These are phyloP conservation scores for Cenchrus americanus DNA, from an alignment of 176 grass and related monocot genomes.

Conservation along the genomic window DNA sequence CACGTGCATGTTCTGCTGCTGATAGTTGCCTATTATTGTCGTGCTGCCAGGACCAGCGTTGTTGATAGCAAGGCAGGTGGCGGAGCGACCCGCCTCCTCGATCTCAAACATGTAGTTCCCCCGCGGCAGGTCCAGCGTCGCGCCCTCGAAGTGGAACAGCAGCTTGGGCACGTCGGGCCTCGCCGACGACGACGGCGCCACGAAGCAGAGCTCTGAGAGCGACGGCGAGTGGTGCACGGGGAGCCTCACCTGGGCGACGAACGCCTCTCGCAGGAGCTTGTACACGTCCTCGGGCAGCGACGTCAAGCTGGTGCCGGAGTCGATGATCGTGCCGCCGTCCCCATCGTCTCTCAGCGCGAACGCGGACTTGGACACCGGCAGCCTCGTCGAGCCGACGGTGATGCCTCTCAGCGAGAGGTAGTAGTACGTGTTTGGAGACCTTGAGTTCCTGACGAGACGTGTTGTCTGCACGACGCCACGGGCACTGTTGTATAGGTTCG, in stretches of 20 bases:
- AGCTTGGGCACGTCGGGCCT: constrained; percentile 45
- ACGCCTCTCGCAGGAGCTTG: constrained; percentile 33
- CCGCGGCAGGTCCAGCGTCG: constrained; percentile 55
- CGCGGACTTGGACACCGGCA: constrained; percentile 22
- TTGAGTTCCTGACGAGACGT: constrained; percentile 19
- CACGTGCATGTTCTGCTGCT: constrained; percentile 64
- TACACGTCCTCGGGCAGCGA: constrained; percentile 33
- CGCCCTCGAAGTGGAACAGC: constrained; percentile 60
- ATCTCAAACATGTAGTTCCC: constrained; percentile 57
- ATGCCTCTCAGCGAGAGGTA: constrained; percentile 58
- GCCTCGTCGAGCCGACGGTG: constrained; percentile 41
- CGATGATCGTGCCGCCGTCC: constrained; percentile 52
- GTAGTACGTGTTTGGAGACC: background rate
- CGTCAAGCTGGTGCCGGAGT: constrained; percentile 49
- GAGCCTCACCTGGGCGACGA: constrained; percentile 39
- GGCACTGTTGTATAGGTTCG: constrained; percentile 23
- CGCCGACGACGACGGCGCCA: background rate
- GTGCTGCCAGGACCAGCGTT: background rate
- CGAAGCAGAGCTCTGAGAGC: constrained; percentile 48
- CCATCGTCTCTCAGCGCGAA: constrained; percentile 46
- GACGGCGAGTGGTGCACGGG: constrained; percentile 25
- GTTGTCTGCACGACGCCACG: constrained; percentile 16
- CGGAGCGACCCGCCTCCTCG: background rate
- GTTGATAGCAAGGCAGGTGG: no score
- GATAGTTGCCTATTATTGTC: constrained; percentile 58